Evolutionary conservation across 2,329 filamentous ascomycete species (phyloP).

Genomic region (Dichotomopilus funicola): DNA sequence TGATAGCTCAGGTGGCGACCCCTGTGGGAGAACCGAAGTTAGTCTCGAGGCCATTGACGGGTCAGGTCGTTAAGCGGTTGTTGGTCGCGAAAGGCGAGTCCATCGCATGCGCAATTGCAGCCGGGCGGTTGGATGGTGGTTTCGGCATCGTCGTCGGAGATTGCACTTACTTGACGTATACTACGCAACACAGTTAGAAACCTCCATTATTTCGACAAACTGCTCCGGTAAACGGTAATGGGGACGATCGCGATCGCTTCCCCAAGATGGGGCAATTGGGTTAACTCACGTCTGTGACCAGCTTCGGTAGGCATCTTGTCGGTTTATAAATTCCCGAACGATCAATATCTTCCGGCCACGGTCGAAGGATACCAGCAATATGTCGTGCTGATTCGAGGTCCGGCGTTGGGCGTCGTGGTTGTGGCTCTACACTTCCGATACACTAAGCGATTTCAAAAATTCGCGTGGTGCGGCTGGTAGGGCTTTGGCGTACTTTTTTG

Average conservation of each 20-base stretch:
- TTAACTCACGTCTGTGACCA: constrained; percentile 78
- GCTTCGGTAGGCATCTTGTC: constrained; percentile 80
- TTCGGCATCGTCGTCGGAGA: constrained; percentile 15
- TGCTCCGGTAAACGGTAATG: not conserved
- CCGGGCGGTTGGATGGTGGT: not conserved
- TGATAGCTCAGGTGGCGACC: constrained; percentile 98
- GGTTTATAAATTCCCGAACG: constrained; percentile 22
- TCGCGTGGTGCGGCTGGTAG: constrained; percentile 26
- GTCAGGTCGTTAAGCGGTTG: not conserved
- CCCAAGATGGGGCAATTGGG: constrained; percentile 5
- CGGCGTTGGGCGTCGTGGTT: constrained; percentile 26
- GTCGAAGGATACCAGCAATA: constrained; percentile 25
- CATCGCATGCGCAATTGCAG: constrained; percentile 15
- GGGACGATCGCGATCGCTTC: constrained; percentile 11
- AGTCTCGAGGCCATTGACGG: constrained; percentile 19
- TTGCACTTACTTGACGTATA: constrained; percentile 81
- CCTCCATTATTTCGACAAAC: too few relatives aligned
- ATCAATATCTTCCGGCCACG: constrained; percentile 33
- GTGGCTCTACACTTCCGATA: constrained; percentile 24
- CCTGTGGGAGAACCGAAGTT: constrained; percentile 44
- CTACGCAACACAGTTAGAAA: constrained; percentile 45
- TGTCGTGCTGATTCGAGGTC: constrained; percentile 27
- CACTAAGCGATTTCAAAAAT: constrained; percentile 26
- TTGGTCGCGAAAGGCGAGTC: constrained; percentile 17
- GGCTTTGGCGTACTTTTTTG: constrained; percentile 19